Percentiles rank a stretch among this genome's conserved stretches.
Conservation (phyloP, 2,329 filamentous ascomycete species). For the Fusarium ramigenum region DNA sequence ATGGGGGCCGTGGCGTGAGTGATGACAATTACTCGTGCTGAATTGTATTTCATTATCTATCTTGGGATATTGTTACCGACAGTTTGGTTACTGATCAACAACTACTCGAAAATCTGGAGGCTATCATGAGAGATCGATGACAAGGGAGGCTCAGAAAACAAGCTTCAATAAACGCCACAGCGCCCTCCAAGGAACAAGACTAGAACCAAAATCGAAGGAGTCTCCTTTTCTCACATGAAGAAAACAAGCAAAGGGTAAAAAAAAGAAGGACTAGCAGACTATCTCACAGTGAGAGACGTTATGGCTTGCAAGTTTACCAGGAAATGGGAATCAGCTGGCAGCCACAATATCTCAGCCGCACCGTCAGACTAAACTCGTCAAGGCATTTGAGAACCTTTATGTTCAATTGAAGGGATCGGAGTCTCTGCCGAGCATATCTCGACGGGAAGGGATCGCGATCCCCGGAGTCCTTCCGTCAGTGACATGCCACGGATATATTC, state of each 20-base stretch:
- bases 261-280: neutral
- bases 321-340: neutral
- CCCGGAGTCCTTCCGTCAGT: neutral
- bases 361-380: neutral
- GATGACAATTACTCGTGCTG: neutral
- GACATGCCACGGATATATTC: neutral
- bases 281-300: neutral
- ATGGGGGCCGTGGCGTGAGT: no score
- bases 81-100: neutral
- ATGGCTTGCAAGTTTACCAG: neutral
- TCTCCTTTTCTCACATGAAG: no score
- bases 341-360: neutral
- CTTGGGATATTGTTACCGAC: neutral
- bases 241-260: no score
- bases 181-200: neutral
- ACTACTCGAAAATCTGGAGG: neutral
- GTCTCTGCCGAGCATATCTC: neutral
- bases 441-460: neutral
- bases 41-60: neutral
- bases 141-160: neutral
- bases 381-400: rapidly evolving
- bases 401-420: neutral
- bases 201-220: neutral
- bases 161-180: neutral
- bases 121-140: rapidly evolving